Evolutionary conservation across 129 eudicot genomes (phyloP), one percentile per base, ranked within the genome.

Genomic region (Escallonia herrerae): DNA sequence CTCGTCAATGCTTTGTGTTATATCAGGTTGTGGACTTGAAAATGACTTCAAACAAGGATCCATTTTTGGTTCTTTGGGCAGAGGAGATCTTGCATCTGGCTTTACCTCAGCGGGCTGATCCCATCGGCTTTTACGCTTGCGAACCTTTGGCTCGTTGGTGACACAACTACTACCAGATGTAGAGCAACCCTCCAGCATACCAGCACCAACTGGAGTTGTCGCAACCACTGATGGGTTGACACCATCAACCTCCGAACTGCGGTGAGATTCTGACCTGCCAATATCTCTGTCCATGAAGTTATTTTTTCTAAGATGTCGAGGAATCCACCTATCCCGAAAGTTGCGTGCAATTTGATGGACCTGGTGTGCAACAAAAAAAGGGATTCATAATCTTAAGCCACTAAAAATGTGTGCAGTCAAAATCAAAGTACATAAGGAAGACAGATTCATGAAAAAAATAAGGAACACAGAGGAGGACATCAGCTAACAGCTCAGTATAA

Each of bases 121-220:
- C 98, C 98, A 91, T 55, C 96, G 82, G 58, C 95, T 91, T 83
- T 88, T 91, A 42, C 98, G 96, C 66, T 87, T 91, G 41, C 86
- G 86, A 61, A 72, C 69, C 43, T 74, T 74, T 44, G 72, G 63
- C 60, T 59, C 76, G 43, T 60, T 79, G 51, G 80, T 68, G 40
- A 56, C 68, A 55, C 66, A 37, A 56, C 58, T 70, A 74, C 63
- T 65, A 54, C 75, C 66, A 37, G 86, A 68, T 12, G 75, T 72
- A 67, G 90, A 69, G 41, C 79, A 66, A 70, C 54, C 81, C 51
- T 81, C 90, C 38, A 63, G 49, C 42, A 41, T 58, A 46, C 60
- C 70, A 43, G 66, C 37, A 62, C 75, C 75, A 48, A 41, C 22
- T 33, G 67, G 40, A 57, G 63, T 47, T 15, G 77, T 53, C 15